phyloP scores from a whole-genome alignment of 2,329 filamentous ascomycete genomes.

The Trichoderma sp. region DNA sequence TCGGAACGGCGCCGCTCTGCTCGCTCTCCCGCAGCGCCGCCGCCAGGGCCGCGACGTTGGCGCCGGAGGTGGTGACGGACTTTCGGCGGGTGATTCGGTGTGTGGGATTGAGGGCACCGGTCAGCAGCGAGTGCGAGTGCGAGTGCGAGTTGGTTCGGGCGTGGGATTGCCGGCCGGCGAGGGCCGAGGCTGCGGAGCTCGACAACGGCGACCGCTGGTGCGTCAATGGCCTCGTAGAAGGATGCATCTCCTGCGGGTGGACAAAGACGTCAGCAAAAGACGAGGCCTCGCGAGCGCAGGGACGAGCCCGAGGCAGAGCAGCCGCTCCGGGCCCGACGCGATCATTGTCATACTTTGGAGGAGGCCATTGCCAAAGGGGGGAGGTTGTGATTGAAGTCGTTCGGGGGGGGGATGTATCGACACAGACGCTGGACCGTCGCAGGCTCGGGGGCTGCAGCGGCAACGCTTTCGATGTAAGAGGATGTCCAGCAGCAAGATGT shows the following conservation, averaged over 20 bases:
- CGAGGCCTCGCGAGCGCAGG: slow-evolving; percentile 38
- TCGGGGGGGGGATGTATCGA: slow-evolving; percentile 40
- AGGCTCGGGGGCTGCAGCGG: slow-evolving; percentile 33
- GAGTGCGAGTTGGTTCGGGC: slow-evolving; percentile 81
- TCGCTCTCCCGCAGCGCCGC: slow-evolving; percentile 72
- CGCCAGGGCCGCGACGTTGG: slow-evolving; percentile 74
- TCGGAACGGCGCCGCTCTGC: slow-evolving; percentile 57
- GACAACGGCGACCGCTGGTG: slow-evolving; percentile 64
- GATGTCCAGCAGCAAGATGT: slow-evolving; percentile 10
- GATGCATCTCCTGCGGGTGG: slow-evolving; percentile 60
- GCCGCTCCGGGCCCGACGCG: slow-evolving; percentile 33
- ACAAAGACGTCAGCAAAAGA: slow-evolving; percentile 40
- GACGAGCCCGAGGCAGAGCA: slow-evolving; percentile 40
- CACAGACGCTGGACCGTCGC: slow-evolving; percentile 39
- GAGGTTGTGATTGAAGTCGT: slow-evolving; percentile 35
- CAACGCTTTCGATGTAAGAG: slow-evolving; percentile 23
- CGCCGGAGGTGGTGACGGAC: slow-evolving; percentile 78
- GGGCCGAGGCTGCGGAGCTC: slow-evolving; percentile 59
- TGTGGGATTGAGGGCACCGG: slow-evolving; percentile 73
- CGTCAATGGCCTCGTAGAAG: slow-evolving; percentile 67
- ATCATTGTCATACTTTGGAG: slow-evolving; percentile 56
- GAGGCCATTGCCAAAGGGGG: slow-evolving; percentile 58
- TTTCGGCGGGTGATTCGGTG: slow-evolving; percentile 91
- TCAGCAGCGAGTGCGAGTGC: slow-evolving; percentile 78
- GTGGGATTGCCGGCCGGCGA: slow-evolving; percentile 63